phyloP scores from a whole-genome alignment of 2,329 filamentous ascomycete genomes.

The Monascus ruber region DNA sequence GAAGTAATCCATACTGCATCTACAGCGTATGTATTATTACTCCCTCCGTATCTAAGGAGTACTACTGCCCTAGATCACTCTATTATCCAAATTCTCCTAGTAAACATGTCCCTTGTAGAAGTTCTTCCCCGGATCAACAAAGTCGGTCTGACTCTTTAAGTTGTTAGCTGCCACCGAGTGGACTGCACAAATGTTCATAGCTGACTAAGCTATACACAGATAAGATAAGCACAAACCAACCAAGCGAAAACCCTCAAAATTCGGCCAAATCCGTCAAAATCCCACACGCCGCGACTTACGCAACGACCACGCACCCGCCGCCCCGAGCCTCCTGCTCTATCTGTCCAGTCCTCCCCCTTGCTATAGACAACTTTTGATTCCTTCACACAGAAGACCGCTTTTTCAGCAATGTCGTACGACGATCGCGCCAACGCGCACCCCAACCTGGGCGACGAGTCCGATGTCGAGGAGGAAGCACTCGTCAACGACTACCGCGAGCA shows the following conservation, averaged over 20 bases:
- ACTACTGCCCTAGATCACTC: no score
- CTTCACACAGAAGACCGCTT: constrained; percentile 1
- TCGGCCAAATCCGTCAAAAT: constrained; percentile 23
- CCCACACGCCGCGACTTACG: constrained; percentile 20
- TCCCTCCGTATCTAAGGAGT: no score
- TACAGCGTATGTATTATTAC: no score
- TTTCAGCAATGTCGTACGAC: constrained; percentile 33
- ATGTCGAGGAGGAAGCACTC: constrained; percentile 90
- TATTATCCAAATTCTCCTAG: no score
- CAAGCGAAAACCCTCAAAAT: constrained; percentile 38
- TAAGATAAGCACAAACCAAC: constrained; percentile 36
- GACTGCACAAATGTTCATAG: constrained; percentile 5
- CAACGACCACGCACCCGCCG: constrained; percentile 11
- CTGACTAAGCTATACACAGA: constrained; percentile 28
- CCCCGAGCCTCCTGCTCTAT: background rate
- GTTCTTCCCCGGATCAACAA: no score
- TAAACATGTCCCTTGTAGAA: no score
- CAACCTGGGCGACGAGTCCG: constrained; percentile 64
- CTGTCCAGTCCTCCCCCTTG: no score
- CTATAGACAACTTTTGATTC: constrained; percentile 1
- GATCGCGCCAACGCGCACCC: constrained; percentile 32
- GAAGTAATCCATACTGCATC: no score
- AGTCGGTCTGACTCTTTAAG: no score
- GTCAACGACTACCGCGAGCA: constrained; percentile 95
- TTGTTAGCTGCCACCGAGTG: background rate